Conservation (phyloP, 2,329 filamentous ascomycete genomes). For the Cercospora beticola region DNA sequence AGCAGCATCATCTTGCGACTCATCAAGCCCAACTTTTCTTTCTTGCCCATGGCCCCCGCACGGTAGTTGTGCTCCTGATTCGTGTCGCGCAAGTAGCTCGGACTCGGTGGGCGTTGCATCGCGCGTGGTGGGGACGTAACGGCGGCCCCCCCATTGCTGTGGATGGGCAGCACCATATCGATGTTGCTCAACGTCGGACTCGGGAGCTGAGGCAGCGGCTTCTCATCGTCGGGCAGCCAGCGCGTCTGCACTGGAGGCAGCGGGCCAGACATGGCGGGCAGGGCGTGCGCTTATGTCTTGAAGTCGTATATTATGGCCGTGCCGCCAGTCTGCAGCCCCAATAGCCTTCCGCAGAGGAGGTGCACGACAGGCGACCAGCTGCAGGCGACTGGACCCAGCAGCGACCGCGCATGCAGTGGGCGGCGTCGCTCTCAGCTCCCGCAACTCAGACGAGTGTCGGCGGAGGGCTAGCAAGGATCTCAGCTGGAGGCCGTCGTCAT, state of each 20-base stretch:
- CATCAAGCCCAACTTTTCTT: conserved; percentile 35
- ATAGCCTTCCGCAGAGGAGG: neutral
- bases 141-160: conserved; percentile 41
- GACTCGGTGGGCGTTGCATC: conserved; percentile 31
- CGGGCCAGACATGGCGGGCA: conserved; percentile 10
- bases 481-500: neutral
- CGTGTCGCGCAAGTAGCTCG: conserved; percentile 30
- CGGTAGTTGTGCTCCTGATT: conserved; percentile 3
- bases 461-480: neutral
- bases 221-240: conserved; percentile 20
- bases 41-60: conserved; percentile 21
- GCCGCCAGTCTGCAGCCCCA: neutral
- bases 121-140: conserved; percentile 26
- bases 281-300: neutral
- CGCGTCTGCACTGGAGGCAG: conserved; percentile 19
- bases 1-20: conserved; percentile 37
- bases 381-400: neutral
- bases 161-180: conserved; percentile 81
- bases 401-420: neutral
- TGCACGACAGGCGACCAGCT: neutral
- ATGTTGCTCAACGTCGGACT: conserved; percentile 90
- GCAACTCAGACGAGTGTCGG: neutral
- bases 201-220: conserved; percentile 51
- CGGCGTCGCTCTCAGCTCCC: neutral
- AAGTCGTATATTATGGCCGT: neutral